phyloP scores from a whole-genome alignment of 331 rosid genomes.

The Malus hybrid region DNA sequence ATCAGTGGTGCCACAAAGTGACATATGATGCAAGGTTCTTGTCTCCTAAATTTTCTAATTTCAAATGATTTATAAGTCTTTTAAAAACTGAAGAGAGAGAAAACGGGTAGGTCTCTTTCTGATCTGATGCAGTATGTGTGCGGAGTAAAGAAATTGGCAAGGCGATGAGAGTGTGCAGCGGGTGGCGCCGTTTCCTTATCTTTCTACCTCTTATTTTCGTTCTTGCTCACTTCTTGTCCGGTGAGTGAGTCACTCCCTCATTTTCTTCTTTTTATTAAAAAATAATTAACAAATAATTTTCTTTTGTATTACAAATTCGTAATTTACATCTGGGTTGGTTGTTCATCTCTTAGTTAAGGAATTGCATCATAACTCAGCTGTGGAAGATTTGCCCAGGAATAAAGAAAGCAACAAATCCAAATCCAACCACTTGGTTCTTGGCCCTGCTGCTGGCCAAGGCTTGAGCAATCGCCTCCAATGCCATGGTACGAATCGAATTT shows the following conservation, averaged over 20 bases:
- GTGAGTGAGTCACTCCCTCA: conserved; percentile 21
- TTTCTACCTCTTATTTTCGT: conserved; percentile 27
- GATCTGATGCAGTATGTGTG: too few relatives aligned
- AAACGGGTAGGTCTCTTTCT: too few relatives aligned
- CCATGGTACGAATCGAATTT: conserved; percentile 38
- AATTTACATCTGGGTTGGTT: neutral
- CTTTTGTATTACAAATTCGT: neutral
- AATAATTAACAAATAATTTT: neutral
- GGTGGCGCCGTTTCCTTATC: too few relatives aligned
- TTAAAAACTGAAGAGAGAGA: too few relatives aligned
- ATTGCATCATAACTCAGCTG: conserved; percentile 32
- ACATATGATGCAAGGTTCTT: too few relatives aligned
- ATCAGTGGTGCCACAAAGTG: too few relatives aligned
- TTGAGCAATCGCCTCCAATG: conserved; percentile 73
- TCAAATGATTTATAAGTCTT: too few relatives aligned
- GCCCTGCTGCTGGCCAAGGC: conserved; percentile 87
- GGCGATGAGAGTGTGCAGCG: too few relatives aligned
- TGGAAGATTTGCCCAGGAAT: conserved; percentile 28
- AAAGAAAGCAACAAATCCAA: conserved; percentile 44
- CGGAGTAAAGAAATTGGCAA: too few relatives aligned
- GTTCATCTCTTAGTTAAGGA: conserved; percentile 40
- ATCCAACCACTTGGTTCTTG: conserved; percentile 22
- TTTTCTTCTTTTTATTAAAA: neutral
- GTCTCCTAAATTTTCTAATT: too few relatives aligned
- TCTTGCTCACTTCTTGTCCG: conserved; percentile 54